Percentiles rank a stretch among this genome's conserved stretches.
phyloP scores from a whole-genome alignment of 1,284 basidiomycete species.

The Psilocybe mexicana region DNA sequence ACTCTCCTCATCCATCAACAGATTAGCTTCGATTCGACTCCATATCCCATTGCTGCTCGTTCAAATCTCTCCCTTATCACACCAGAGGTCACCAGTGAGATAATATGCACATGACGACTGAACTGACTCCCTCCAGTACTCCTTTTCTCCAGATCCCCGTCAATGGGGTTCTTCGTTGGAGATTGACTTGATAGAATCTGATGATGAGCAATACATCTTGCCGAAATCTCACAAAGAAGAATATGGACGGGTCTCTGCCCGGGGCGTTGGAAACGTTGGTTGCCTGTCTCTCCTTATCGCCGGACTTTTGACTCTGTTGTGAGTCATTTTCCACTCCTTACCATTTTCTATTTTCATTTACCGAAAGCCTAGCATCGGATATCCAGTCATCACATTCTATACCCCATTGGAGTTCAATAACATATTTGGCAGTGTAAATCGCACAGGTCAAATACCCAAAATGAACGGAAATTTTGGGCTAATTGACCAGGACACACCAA shows the following conservation, averaged over 20 bases:
- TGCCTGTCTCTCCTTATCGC: constrained; percentile 55
- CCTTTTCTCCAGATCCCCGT: constrained; percentile 48
- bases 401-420: constrained; percentile 37
- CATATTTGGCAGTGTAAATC: constrained; percentile 73
- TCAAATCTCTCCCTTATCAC: constrained; percentile 28
- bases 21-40: constrained; percentile 28
- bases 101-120: background rate
- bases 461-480: constrained; percentile 54
- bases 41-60: constrained; percentile 30
- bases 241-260: constrained; percentile 51
- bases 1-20: constrained; percentile 8
- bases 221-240: constrained; percentile 18
- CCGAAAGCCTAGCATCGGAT: constrained; percentile 41
- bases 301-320: constrained; percentile 56
- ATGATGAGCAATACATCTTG: constrained; percentile 54
- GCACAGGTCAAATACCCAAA: constrained; percentile 45
- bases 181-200: constrained; percentile 44
- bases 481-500: constrained; percentile 69
- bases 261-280: constrained; percentile 64
- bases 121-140: constrained; percentile 36
- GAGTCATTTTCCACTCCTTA: constrained; percentile 21
- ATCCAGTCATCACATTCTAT: constrained; percentile 54
- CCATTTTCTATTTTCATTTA: background rate
- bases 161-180: constrained; percentile 50
- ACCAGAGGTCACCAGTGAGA: constrained; percentile 18